A percentile compares a stretch with the other conserved stretches of the same genome.
phyloP scores from a whole-genome alignment of 306 rosid genomes.

The Corylus heterophylla region DNA sequence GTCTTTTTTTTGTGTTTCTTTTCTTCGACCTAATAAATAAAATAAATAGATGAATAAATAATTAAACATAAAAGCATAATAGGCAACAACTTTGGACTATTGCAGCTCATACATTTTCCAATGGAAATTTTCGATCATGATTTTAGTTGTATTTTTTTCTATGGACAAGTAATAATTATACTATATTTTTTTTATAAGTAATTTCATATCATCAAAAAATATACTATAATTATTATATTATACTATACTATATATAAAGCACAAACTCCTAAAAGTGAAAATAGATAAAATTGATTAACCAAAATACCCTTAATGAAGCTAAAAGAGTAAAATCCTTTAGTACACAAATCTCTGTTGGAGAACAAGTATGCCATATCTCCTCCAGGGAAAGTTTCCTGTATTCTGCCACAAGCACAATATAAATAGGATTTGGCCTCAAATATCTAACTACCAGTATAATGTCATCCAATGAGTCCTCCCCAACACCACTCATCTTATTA shows the following conservation, averaged over 20 bases:
- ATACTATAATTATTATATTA: too few species aligned
- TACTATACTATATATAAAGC: too few species aligned
- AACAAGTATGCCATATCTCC: neutral
- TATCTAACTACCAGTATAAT: neutral
- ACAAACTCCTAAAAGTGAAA: neutral
- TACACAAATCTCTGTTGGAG: neutral
- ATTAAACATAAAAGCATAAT: constrained; percentile 1
- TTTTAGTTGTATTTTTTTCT: neutral
- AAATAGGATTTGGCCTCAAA: neutral
- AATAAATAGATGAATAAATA: neutral
- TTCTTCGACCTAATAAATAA: constrained; percentile 48
- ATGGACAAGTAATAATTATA: neutral
- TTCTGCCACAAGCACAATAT: neutral
- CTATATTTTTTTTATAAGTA: neutral
- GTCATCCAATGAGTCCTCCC: neutral
- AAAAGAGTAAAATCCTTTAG: neutral
- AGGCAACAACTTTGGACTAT: constrained; percentile 3
- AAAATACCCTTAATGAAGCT: neutral
- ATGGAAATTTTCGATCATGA: neutral
- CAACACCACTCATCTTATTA: neutral
- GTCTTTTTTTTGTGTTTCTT: constrained; percentile 46
- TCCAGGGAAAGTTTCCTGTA: neutral
- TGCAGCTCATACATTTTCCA: neutral
- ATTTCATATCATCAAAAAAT: too few species aligned
- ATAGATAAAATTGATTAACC: neutral